Evolutionary conservation across 1,284 basidiomycete species (phyloP), one percentile per base, ranked within the genome.

Genomic region (Marasmius fiardii): DNA sequence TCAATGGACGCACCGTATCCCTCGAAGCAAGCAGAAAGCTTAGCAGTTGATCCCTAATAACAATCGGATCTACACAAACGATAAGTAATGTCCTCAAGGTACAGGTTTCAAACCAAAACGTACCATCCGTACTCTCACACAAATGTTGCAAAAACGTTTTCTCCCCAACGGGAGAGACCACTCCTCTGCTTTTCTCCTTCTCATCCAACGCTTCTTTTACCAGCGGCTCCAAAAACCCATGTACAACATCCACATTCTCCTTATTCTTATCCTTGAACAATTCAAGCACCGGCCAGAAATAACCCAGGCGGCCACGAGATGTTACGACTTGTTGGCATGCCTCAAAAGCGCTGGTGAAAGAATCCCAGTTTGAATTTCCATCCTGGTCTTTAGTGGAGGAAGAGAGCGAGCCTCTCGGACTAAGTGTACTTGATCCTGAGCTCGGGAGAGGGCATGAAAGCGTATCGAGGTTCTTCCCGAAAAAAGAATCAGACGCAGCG

Each of bases 11-110:
- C 52, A 86, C 86, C n/a, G 88, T 89, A 65, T 91, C 88, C 54
- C 88, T 71, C 18, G 85, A 80, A 14, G 88, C 88, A 31, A 90
- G 71, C 7, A 91, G 71, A 66, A 91, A 82, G 64, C 81, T 90
- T n/a, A 91, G 70, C 6, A 89, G 68, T 61, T 90, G 86, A 64
- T 89, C 85, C 28, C 84, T 81, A 58, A 90, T 86, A 39, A 83
- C 65, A 14, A 76, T 68, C 16, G 71, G 70, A 62, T 85, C 82
- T 87, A 56, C 39, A 53, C 35, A 26, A 56, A 4, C 43, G 41
- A 52, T 4, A 66, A 26, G 1, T 18, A 35, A 26, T n/a, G n/a
- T n/a, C n/a, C 26, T 48, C 24, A 7, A 44, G 28, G 31, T 51
- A 41, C 51, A 20, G 52, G 39, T 53, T 54, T 18, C n/a, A 41